A percentile compares a stretch with the other conserved stretches of the same genome.
Conservation (phyloP, 2,329 filamentous ascomycete genomes). For the Epichloe uncinata region DNA sequence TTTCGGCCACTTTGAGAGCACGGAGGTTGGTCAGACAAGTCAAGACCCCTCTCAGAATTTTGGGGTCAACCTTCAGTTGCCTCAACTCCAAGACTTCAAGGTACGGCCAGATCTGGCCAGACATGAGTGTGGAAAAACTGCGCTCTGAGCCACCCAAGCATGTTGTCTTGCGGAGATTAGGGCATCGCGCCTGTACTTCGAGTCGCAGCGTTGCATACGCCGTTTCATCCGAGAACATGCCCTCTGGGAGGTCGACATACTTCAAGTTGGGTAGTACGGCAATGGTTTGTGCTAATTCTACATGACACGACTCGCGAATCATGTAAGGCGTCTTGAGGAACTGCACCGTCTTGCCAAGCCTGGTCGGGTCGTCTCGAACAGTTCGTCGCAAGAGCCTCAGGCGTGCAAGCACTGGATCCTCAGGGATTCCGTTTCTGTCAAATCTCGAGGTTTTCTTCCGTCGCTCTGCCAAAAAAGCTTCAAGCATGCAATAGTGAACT, state of each 20-base stretch:
- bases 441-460: constrained; percentile 63
- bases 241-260: constrained; percentile 84
- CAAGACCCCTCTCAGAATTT: constrained; percentile 57
- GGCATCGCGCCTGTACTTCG: constrained; percentile 73
- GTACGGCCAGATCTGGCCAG: constrained; percentile 51
- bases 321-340: constrained; percentile 89
- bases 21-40: constrained; percentile 52
- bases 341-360: constrained; percentile 55
- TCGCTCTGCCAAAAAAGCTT: constrained; percentile 69
- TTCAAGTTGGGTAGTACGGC: constrained; percentile 73
- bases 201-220: constrained; percentile 63
- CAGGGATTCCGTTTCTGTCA: constrained; percentile 63
- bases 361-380: constrained; percentile 60
- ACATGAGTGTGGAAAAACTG: constrained; percentile 56
- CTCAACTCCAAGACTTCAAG: constrained; percentile 63
- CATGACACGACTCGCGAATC: constrained; percentile 76
- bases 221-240: constrained; percentile 70
- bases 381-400: constrained; percentile 70
- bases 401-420: constrained; percentile 65
- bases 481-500: constrained; percentile 86
- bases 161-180: constrained; percentile 77
- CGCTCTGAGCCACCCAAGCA: constrained; percentile 69
- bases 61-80: constrained; percentile 55
- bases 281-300: constrained; percentile 73
- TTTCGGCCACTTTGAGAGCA: constrained; percentile 61